Conservation (phyloP, 129 eudicot genomes). For the Centaurea solstitialis region DNA sequence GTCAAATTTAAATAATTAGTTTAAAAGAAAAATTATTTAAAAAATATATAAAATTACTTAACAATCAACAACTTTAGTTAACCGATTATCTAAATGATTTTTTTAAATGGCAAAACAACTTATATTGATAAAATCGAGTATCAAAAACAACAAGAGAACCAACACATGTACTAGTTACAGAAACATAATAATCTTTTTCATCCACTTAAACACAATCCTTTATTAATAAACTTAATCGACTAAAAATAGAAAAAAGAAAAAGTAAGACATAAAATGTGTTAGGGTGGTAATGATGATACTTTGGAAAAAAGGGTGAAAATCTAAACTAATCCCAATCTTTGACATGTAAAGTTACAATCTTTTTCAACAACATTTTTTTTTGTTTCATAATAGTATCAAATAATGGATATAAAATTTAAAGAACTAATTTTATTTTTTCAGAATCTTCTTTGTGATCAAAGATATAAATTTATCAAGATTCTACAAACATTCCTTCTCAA, state of each 20-base stretch:
- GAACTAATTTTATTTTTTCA: background rate
- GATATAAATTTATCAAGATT: too few relatives aligned
- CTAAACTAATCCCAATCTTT: slow-evolving; percentile 33
- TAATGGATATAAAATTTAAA: background rate
- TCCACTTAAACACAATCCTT: background rate
- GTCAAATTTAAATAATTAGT: background rate
- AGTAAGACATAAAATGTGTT: background rate
- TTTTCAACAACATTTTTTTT: slow-evolving; percentile 6
- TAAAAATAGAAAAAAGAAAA: background rate
- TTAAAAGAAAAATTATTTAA: too few relatives aligned
- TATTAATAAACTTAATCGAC: background rate
- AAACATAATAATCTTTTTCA: too few relatives aligned
- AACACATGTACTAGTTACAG: too few relatives aligned
- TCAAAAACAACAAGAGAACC: too few relatives aligned
- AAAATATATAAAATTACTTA: too few relatives aligned
- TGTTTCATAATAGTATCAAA: background rate
- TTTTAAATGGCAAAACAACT: too few relatives aligned
- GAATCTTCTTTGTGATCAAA: too few relatives aligned
- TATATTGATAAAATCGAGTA: too few relatives aligned
- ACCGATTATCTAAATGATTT: background rate
- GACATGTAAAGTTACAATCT: slow-evolving; percentile 39
- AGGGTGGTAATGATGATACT: slow-evolving; percentile 51
- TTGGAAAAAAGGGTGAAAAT: slow-evolving; percentile 13
- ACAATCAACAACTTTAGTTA: too few relatives aligned
- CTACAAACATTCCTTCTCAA: too few relatives aligned